A percentile compares a stretch with the other conserved stretches of the same genome.
These are phyloP conservation scores for Oenanthe sinensis DNA, from an alignment of 129 eudicot genomes.

Conservation along the genomic window DNA sequence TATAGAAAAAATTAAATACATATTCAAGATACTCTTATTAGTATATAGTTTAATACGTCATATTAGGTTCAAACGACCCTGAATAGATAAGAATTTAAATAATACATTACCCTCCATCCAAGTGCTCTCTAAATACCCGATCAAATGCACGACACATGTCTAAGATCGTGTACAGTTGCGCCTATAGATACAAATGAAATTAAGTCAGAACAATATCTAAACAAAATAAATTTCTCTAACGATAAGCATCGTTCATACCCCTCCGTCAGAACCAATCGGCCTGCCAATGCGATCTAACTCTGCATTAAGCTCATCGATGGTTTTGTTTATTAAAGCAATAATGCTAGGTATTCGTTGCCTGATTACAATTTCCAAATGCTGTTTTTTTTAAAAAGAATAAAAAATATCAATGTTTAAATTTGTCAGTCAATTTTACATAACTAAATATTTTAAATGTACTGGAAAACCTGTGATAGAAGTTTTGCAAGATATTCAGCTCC, in stretches of 20 bases:
- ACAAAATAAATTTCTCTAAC: background rate
- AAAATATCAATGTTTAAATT: background rate
- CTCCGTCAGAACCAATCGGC: slow-evolving; percentile 90
- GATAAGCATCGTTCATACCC: slow-evolving; percentile 48
- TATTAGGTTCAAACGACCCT: too few species aligned
- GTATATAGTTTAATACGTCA: too few species aligned
- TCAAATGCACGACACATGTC: slow-evolving; percentile 99
- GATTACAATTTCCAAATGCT: slow-evolving; percentile 94
- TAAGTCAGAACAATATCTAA: background rate
- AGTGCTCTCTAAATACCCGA: slow-evolving; percentile 83
- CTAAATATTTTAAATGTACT: slow-evolving; percentile 13
- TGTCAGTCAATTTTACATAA: background rate
- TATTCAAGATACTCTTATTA: too few species aligned
- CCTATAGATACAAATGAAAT: slow-evolving; percentile 35
- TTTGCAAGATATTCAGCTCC: slow-evolving; percentile 94
- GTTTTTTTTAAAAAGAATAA: slow-evolving; percentile 19
- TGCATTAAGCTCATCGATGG: slow-evolving; percentile 85
- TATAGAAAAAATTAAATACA: too few species aligned
- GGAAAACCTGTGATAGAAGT: slow-evolving; percentile 65
- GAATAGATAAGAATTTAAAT: background rate
- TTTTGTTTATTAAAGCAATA: slow-evolving; percentile 82
- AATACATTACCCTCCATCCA: slow-evolving; percentile 94
- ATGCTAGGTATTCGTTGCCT: slow-evolving; percentile 96
- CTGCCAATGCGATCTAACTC: slow-evolving; percentile 98
- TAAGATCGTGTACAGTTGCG: slow-evolving; percentile 85